Evolutionary conservation across 306 rosid genomes (phyloP), one percentile per base, ranked within the genome.

Genomic region (Cucurbita moschata): DNA sequence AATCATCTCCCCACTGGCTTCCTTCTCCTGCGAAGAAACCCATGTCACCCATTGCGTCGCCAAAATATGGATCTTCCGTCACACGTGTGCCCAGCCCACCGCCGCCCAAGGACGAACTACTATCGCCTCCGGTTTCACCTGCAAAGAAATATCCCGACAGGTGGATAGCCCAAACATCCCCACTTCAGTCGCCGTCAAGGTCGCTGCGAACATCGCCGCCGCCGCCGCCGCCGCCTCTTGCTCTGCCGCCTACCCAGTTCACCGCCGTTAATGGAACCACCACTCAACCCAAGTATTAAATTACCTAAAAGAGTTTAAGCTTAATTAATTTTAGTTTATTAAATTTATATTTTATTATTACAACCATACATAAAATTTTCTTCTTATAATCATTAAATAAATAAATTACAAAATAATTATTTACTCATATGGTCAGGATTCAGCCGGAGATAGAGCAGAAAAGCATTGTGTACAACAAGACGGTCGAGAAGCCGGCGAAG

Each of bases 211-310:
- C 52, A 5, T 14, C 85, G n/a, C 10, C 69, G 69, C 78, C 84
- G 40, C 97, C 86, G 6, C n/a, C n/a, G n/a, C 96, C 88, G 1
- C 86, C 97, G 77, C 94, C 96, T 21, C 75, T 85, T 21, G 26
- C 71, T 19, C 52, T 65, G 16, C 71, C 71, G 4, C 69, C 49
- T 62, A 38, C 4, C 21, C 67, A 14, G 5, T 11, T 61, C 64
- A 72, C 6, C 3, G 7, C 56, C 8, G 54, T 13, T 8, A 3
- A 37, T 4, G 50, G 35, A 0, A 43, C 72, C 0, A 4, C 55
- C 4, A 6, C 19, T 10, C 55, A 81, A 54, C 75, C 84, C 16
- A 85, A 51, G 44, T 49, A 12, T 43, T 13, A 46, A 46, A 46
- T 46, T 10, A 46, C 14, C 51, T 26, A 26, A 26, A 26, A 26